phyloP scores from a whole-genome alignment of 306 rosid species.

The Prunus mira region DNA sequence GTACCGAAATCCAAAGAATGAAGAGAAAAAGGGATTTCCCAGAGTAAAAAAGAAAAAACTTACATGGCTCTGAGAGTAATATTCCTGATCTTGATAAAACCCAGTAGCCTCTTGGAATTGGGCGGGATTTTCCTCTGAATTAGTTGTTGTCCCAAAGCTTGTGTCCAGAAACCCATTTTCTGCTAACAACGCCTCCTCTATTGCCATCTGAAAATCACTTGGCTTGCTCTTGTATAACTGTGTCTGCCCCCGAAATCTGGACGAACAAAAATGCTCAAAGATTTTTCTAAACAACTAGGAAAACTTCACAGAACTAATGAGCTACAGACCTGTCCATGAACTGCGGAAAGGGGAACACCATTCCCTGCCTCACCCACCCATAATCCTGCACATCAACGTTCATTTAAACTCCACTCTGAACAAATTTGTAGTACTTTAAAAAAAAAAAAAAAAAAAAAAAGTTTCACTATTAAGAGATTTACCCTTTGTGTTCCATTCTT shows the following conservation, averaged over 20 bases:
- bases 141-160: slow-evolving; percentile 31
- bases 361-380: slow-evolving; percentile 97
- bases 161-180: slow-evolving; percentile 64
- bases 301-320: slow-evolving; percentile 1
- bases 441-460: not conserved
- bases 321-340: slow-evolving; percentile 74
- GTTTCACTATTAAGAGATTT: not conserved
- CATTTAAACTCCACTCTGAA: slow-evolving; percentile 13
- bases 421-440: not conserved
- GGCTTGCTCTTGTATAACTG: slow-evolving; percentile 85
- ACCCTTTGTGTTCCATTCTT: slow-evolving; percentile 89
- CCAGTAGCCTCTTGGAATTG: slow-evolving; percentile 37
- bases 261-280: slow-evolving; percentile 14
- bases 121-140: slow-evolving; percentile 32
- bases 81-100: slow-evolving; percentile 47
- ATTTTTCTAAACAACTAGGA: slow-evolving; percentile 11
- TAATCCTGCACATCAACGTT: slow-evolving; percentile 67
- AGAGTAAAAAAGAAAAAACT: not conserved
- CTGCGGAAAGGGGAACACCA: slow-evolving; percentile 68
- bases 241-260: slow-evolving; percentile 92
- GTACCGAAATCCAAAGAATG: not conserved
- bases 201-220: slow-evolving; percentile 79
- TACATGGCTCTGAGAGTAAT: slow-evolving; percentile 46
- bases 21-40: not conserved
- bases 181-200: slow-evolving; percentile 90